phyloP scores from a whole-genome alignment of 2,329 filamentous ascomycete species.

The Seiridium unicorne region DNA sequence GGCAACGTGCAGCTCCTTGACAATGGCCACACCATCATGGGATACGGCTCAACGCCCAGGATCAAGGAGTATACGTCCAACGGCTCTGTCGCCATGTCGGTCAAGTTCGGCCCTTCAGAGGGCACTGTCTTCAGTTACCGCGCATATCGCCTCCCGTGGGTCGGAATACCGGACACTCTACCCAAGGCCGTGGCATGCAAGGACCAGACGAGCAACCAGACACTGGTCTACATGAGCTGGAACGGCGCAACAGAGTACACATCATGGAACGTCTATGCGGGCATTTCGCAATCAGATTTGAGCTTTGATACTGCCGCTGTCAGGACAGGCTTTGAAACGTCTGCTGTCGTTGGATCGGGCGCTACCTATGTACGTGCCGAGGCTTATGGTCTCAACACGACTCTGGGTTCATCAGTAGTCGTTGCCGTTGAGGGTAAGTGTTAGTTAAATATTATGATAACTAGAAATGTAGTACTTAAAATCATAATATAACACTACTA shows the following conservation, averaged over 20 bases:
- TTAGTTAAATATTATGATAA: not conserved
- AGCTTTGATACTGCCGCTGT: conserved; percentile 7
- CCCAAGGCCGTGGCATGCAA: conserved; percentile 17
- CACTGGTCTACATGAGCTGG: conserved; percentile 34
- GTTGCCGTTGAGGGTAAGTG: conserved; percentile 68
- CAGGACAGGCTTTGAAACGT: conserved; percentile 17
- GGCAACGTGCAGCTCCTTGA: conserved; percentile 19
- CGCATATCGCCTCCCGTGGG: conserved; percentile 31
- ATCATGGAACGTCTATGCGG: conserved; percentile 30
- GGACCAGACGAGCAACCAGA: conserved; percentile 12
- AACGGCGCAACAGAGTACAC: conserved; percentile 34
- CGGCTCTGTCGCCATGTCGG: conserved; percentile 28
- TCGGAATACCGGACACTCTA: conserved; percentile 15
- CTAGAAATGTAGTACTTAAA: not conserved
- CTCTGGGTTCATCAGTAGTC: conserved; percentile 82
- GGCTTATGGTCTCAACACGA: conserved; percentile 6
- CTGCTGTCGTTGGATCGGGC: conserved; percentile 9
- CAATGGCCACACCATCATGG: conserved; percentile 26
- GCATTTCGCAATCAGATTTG: conserved; percentile 10
- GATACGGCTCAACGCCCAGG: conserved; percentile 32
- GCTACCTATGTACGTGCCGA: conserved; percentile 11
- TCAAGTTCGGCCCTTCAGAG: conserved; percentile 26
- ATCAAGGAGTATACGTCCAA: conserved; percentile 32
- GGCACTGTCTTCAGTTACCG: conserved; percentile 29
- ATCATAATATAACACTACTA: not conserved